Base-by-base conservation (phyloP, 83 land plant species). In the Thuja plicata region DNA sequence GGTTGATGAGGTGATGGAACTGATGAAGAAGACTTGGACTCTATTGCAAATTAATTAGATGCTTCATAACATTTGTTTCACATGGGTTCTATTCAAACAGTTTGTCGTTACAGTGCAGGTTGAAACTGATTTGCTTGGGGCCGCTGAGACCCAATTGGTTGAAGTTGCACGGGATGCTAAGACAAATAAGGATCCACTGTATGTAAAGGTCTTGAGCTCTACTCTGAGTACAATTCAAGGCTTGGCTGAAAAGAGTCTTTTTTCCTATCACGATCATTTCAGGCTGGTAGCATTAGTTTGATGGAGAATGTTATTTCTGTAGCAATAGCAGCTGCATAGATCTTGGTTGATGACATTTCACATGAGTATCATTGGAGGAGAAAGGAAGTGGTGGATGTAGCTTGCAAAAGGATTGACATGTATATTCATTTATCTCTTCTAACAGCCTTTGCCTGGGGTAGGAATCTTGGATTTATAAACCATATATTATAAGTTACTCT, bases 391-490 rank as follows among this genome's bases (percentile, higher is more conserved):
- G 89, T 92, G 52, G 95, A 98, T 91, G 95, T 97, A 30, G 95
- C 97, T 84, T 93, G 95, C 6, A 93, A 79, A 87, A 95, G 94
- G 89, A 89, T 97, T 90, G 99, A 98, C 54, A 93, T 95, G 54
- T 98, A 98, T 85, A 94, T 98, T 43, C 90, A 98, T 40, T 98
- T 99, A 78, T 96, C 99, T 35, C 90, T 98, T 2, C 94, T 93
- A 46, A 94, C 97, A 60, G 99, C 98, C 62, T 98, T 98, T 93
- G 99, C 99, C 81, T 97, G 96, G 98, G 99, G 91, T 92, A 92
- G 92, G 88, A 48, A 43, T 37, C 46, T 74, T 78, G 48, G 19
- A 57, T 34, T 34, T 48, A 5, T 41, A n/a, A n/a, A n/a, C n/a
- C n/a, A n/a, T n/a, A n/a, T n/a, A n/a, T n/a, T n/a, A n/a, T n/a